Evolutionary conservation across 2,329 filamentous ascomycete species (phyloP).

Genomic region (Cercospora beticola): DNA sequence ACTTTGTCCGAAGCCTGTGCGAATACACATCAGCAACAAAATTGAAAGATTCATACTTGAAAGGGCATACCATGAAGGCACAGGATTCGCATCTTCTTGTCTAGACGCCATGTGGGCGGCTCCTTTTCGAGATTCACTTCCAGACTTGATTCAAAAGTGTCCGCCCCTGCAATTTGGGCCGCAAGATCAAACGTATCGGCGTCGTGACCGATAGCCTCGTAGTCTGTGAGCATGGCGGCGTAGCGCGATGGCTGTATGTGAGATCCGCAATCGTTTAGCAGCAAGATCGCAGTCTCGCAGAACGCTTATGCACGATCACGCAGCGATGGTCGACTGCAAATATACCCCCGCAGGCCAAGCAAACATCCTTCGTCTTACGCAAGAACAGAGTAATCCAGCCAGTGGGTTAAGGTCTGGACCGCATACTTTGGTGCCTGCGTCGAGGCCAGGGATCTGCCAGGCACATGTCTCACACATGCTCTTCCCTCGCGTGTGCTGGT

Average conservation of each 20-base stretch:
- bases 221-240: conserved; percentile 15
- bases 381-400: not conserved
- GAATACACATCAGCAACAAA: not conserved
- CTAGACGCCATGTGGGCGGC: not conserved
- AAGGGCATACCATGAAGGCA: conserved; percentile 15
- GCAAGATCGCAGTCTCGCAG: not conserved
- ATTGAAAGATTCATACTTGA: not conserved
- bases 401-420: not conserved
- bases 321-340: not conserved
- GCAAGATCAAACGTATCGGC: conserved; percentile 10
- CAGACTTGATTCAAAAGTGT: conserved; percentile 12
- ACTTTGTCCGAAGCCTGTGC: conserved; percentile 23
- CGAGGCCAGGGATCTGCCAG: not conserved
- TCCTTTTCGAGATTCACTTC: conserved; percentile 17
- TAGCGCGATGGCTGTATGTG: not conserved
- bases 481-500: not conserved
- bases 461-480: not conserved
- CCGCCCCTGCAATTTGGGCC: conserved; percentile 11
- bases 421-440: conserved; percentile 2
- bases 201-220: conserved; percentile 16
- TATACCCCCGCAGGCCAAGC: conserved; percentile 2
- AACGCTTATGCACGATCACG: not conserved
- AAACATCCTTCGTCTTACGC: not conserved
- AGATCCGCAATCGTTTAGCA: not conserved
- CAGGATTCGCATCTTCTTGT: conserved; percentile 14